Conservation (phyloP, 176 grass and related monocot genomes). For the Otatea glauca region DNA sequence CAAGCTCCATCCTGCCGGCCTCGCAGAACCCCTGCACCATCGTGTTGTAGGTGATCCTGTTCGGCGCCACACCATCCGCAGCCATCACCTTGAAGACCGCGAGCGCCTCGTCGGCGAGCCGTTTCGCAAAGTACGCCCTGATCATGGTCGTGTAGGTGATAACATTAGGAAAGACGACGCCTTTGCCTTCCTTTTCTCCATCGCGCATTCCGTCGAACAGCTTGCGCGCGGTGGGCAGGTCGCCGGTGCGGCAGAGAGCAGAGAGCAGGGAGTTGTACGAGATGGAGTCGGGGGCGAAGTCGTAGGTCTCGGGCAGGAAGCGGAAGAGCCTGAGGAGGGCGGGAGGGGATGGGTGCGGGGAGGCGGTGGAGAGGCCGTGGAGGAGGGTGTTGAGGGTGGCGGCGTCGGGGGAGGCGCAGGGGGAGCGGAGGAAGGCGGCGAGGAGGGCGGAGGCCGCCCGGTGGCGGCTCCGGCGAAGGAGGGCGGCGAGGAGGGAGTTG, state of each 20-base stretch:
- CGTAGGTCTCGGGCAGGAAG: conserved; percentile 52
- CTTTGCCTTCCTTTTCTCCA: not conserved
- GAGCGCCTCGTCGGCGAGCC: conserved; percentile 55
- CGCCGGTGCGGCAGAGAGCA: conserved; percentile 55
- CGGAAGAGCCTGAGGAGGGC: conserved; percentile 58
- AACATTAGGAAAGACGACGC: conserved; percentile 53
- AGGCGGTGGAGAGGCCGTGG: conserved; percentile 68
- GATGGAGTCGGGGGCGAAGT: conserved; percentile 64
- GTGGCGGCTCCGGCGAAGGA: conserved; percentile 63
- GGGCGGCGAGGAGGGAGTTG: conserved; percentile 77
- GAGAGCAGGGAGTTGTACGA: conserved; percentile 80
- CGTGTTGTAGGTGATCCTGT: conserved; percentile 87
- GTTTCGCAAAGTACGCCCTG: conserved; percentile 62
- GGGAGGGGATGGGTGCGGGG: conserved; percentile 50
- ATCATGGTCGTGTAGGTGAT: conserved; percentile 87
- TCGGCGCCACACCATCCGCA: conserved; percentile 47
- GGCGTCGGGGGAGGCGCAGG: conserved; percentile 54
- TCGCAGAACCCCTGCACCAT: conserved; percentile 87
- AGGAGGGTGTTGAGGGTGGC: conserved; percentile 82
- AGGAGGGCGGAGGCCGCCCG: conserved; percentile 61
- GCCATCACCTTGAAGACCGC: conserved; percentile 64
- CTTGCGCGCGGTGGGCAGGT: conserved; percentile 59
- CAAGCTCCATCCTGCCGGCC: conserved; percentile 81
- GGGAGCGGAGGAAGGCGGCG: conserved; percentile 55
- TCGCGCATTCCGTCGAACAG: conserved; percentile 75